Evolutionary conservation across 2,329 filamentous ascomycete species (phyloP).

Genomic region (Cryphonectria japonica): DNA sequence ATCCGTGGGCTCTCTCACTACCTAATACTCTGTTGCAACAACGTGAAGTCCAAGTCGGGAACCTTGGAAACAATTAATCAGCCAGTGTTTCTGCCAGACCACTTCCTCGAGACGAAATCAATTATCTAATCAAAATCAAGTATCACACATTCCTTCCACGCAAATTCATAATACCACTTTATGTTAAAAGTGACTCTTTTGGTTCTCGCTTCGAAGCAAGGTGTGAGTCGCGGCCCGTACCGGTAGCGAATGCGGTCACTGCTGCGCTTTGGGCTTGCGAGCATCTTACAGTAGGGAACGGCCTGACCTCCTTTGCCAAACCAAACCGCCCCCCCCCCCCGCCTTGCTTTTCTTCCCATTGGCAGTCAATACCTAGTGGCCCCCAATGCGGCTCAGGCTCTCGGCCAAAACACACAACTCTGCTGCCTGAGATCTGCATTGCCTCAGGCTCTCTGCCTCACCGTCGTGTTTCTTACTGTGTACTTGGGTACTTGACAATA

Average conservation of each 20-base stretch:
- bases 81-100: no score
- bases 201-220: not conserved
- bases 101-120: no score
- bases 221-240: constrained; percentile 15
- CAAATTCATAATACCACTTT: no score
- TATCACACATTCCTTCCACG: no score
- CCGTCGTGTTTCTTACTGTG: not conserved
- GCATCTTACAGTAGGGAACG: not conserved
- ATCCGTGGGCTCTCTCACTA: no score
- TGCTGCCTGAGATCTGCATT: not conserved
- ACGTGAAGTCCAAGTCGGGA: no score
- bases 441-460: not conserved
- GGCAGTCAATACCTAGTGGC: not conserved
- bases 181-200: not conserved
- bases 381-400: constrained; percentile 1
- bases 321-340: not conserved
- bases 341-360: not conserved
- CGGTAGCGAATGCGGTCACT: constrained; percentile 16
- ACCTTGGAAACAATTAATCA: no score
- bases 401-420: not conserved
- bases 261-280: constrained; percentile 13
- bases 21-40: no score
- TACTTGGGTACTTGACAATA: not conserved
- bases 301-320: not conserved
- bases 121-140: no score